phyloP scores from a whole-genome alignment of 1,284 basidiomycete species.

The Pholiota adiposa region DNA sequence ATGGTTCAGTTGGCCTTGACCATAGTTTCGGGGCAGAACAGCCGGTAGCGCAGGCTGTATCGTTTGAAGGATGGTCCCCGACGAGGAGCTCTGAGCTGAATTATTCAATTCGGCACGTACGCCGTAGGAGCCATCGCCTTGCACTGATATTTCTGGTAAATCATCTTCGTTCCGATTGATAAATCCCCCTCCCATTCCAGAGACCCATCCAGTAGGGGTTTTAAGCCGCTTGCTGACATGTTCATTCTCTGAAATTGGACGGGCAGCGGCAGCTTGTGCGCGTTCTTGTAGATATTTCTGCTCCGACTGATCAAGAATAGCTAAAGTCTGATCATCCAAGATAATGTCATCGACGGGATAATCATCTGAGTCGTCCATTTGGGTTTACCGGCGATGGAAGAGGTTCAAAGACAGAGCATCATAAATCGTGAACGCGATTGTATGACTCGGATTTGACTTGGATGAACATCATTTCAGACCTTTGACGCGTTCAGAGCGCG shows the following conservation, averaged over 20 bases:
- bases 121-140: conserved; percentile 35
- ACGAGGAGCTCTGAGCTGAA: neutral
- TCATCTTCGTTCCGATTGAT: conserved; percentile 48
- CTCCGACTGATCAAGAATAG: conserved; percentile 64
- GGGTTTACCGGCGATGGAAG: neutral
- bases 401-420: neutral
- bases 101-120: conserved; percentile 16
- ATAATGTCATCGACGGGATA: conserved; percentile 66
- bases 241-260: conserved; percentile 30
- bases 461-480: too few relatives aligned
- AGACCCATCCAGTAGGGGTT: conserved; percentile 45
- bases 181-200: conserved; percentile 28
- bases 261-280: conserved; percentile 24
- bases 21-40: neutral
- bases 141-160: conserved; percentile 59
- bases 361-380: conserved; percentile 69
- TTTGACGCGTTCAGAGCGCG: neutral
- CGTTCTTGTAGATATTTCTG: conserved; percentile 45
- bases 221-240: conserved; percentile 60
- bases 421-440: neutral
- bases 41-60: neutral
- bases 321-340: conserved; percentile 65
- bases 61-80: neutral
- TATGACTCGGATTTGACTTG: too few relatives aligned
- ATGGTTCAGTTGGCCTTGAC: neutral